phyloP scores from a whole-genome alignment of 2,329 filamentous ascomycete species.

The Scedosporium dehoogii region DNA sequence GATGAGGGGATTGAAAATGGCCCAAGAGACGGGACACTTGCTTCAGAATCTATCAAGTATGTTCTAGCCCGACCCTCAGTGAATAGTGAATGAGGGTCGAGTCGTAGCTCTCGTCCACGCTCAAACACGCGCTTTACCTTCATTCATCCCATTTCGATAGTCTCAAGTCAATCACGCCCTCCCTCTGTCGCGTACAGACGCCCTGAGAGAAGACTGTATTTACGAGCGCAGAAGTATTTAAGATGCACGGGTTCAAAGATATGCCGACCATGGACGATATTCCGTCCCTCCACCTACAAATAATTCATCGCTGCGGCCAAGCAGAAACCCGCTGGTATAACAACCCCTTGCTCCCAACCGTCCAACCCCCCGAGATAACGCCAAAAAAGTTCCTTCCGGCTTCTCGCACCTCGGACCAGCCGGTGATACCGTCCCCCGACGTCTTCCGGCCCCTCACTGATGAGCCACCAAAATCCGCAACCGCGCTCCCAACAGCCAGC shows the following conservation, averaged over 20 bases:
- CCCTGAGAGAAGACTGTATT: background rate
- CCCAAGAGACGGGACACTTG: too few relatives aligned
- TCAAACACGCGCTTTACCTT: too few relatives aligned
- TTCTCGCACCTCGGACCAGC: background rate
- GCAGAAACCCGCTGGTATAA: background rate
- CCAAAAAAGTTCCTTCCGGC: background rate
- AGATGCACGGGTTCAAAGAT: background rate
- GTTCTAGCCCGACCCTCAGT: too few relatives aligned
- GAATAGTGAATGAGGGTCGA: too few relatives aligned
- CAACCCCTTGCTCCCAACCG: background rate
- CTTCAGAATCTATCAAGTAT: too few relatives aligned
- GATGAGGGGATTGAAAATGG: too few relatives aligned
- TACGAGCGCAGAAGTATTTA: background rate
- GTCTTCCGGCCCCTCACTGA: background rate
- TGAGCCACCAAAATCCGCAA: background rate
- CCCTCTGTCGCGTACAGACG: too few relatives aligned
- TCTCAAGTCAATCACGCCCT: too few relatives aligned
- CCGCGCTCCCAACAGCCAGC: conserved; percentile 12
- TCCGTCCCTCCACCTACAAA: background rate
- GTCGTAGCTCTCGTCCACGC: too few relatives aligned
- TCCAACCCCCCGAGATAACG: background rate
- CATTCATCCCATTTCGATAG: too few relatives aligned
- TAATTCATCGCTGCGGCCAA: background rate
- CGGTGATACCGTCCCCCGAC: background rate
- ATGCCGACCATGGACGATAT: background rate